phyloP scores from a whole-genome alignment of 2,329 filamentous ascomycete genomes.

The Tolypocladium tropicale region DNA sequence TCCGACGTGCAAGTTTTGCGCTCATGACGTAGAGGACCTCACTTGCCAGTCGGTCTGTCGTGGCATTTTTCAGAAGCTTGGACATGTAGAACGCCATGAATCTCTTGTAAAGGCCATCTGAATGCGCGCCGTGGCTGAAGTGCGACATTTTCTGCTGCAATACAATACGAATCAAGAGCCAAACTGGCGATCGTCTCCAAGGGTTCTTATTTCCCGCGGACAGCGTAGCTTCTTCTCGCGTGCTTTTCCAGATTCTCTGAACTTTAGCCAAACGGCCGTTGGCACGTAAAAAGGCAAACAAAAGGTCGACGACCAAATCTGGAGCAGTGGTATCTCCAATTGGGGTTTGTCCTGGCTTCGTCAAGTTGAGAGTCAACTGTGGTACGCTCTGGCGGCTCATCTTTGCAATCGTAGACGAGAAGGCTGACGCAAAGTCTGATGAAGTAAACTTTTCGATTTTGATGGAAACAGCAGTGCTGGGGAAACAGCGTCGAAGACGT shows the following conservation, averaged over 20 bases:
- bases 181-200: slow-evolving; percentile 3
- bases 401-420: slow-evolving; percentile 9
- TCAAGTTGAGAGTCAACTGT: slow-evolving; percentile 1
- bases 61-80: slow-evolving; percentile 18
- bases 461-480: slow-evolving; percentile 11
- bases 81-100: slow-evolving; percentile 38
- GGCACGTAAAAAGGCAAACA: slow-evolving; percentile 24
- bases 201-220: not conserved
- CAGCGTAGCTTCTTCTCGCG: slow-evolving; percentile 33
- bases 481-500: slow-evolving; percentile 18
- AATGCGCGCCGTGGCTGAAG: not conserved
- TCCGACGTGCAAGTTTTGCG: slow-evolving; percentile 31
- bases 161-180: slow-evolving; percentile 6
- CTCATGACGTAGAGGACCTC: slow-evolving; percentile 27
- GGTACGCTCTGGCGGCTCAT: slow-evolving; percentile 15
- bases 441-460: slow-evolving; percentile 2
- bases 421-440: not conserved
- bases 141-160: slow-evolving; percentile 1
- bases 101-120: slow-evolving; percentile 34
- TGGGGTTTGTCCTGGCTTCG: not conserved
- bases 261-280: slow-evolving; percentile 18
- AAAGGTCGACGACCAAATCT: slow-evolving; percentile 37
- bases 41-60: slow-evolving; percentile 5
- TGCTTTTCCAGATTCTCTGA: slow-evolving; percentile 33
- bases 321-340: slow-evolving; percentile 28